Base-by-base conservation (phyloP, 208 protist species). In the Balamuthia mandrillaris region DNA sequence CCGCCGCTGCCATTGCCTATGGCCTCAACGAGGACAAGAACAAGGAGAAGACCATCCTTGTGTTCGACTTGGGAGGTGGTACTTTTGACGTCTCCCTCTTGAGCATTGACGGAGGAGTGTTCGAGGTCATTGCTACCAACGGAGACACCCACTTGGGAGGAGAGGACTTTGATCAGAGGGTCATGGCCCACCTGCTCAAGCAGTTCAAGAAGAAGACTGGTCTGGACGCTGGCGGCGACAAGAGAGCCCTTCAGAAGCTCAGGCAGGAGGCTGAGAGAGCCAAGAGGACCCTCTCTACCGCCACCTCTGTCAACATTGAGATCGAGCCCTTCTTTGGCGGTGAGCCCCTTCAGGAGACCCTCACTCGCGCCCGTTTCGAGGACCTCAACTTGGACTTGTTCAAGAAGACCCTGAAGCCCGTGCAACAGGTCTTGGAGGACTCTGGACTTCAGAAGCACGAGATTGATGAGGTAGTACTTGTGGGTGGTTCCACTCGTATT, bases 51-150 rank as follows among this genome's bases (percentile, higher is more conserved):
- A 96, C 95, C 81, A 92, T 95, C 84, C 94, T 91, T 83, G 95
- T 96, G 27, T 97, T 91, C 90, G 96, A 96, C 90, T 75, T 97
- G 6, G 96, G 96, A 63, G 97, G 97, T 86, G 97, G 97, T 70
- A 99, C 97, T 27, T 99, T 99, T 91, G 98, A 99, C 93, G 93
- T 99, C 78, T 98, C 97, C 10, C 95, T 99, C 70, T 92, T 99
- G 0, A 91, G 98, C 85, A 96, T 99, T 82, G 44, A 12, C 47
- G 29, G 95, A 98, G 97, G 97, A 68, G 95, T 98, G 52, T 99
- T 99, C 85, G 96, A 98, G 81, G 95, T 97, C 41, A 39, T 88
- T 77, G 94, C 96, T 29, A 98, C 96, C 9, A 94, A 72, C 83
- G 97, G 97, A 72, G 96, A 99, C 87, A 98, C 96, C 44, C 96